Base-by-base conservation (phyloP, 169 alveolate species). In the Plasmodium relictum region DNA sequence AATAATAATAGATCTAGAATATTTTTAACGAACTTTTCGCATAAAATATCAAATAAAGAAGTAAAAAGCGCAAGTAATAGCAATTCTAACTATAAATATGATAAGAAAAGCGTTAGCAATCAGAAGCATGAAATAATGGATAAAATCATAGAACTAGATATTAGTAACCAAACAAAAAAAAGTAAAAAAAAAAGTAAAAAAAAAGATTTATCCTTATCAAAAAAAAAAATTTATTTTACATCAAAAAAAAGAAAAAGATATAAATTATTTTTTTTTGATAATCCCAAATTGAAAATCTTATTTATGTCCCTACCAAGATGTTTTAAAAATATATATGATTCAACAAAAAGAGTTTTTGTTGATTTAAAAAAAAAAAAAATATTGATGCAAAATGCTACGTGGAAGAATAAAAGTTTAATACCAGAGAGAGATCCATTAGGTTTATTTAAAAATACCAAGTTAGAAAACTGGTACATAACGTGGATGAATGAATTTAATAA, bases 401-500 rank as follows among this genome's bases (percentile, higher is more conserved):
- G 95, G 95, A 58, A 69, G 37, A 69, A 56, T 62, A 68, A 89
- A 54, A 87, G 80, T 66, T 73, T 92, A 31, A 85, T 92, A 80
- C 95, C 95, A 18, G 92, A 76, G 31, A 44, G 94, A 50, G 76
- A 74, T 71, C 39, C 88, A 70, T 48, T 92, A 54, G 95, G 95
- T 10, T 59, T 92, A 72, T 92, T 92, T 72, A 74, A 72, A 61
- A 92, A 92, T 66, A 68, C 54, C 8, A 85, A 71, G 12, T 14
- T 92, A 24, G 95, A 92, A 83, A 70, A 71, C 37, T 92, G 95
- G 94, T 92, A 92, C 62, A 65, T 92, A 41, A 90, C 92, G 54
- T 92, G 95, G 95, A 74, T 92, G 83, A 73, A 83, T 48, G 92
- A 89, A 37, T 92, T 92, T 91, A 92, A 92, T 68, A 80, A 59